Percentiles rank a stretch among this genome's conserved stretches.
Evolutionary conservation across 495 filamentous ascomycete species (phyloP).

Genomic region (Xylaria nigripes): DNA sequence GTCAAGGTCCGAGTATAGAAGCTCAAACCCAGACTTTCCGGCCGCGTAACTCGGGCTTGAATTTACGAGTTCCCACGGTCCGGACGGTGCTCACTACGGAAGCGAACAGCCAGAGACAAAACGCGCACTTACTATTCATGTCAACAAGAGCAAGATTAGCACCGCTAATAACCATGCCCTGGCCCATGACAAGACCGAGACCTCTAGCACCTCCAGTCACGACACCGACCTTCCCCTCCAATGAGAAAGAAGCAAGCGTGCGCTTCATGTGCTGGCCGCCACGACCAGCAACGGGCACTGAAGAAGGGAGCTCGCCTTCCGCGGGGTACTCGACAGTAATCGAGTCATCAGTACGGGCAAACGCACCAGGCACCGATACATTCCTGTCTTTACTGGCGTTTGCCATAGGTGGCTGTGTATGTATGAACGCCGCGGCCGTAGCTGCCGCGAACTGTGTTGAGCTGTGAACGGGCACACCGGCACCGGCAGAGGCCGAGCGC

Average conservation of each 20-base stretch:
- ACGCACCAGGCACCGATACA: slow-evolving; percentile 34
- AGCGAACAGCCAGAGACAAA: background rate
- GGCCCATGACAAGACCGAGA: slow-evolving; percentile 83
- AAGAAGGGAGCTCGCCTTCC: slow-evolving; percentile 57
- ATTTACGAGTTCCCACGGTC: background rate
- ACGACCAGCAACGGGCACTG: slow-evolving; percentile 58
- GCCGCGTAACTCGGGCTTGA: background rate
- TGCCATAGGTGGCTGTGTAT: slow-evolving; percentile 23
- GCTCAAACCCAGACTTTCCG: background rate
- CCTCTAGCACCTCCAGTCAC: slow-evolving; percentile 85
- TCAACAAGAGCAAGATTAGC: slow-evolving; percentile 89
- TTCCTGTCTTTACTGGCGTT: slow-evolving; percentile 25
- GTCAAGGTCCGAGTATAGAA: background rate
- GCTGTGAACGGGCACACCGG: background rate
- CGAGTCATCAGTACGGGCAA: slow-evolving; percentile 69
- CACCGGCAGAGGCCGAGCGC: slow-evolving; percentile 11
- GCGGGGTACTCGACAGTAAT: slow-evolving; percentile 71
- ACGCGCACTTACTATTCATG: slow-evolving; percentile 63
- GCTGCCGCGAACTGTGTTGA: slow-evolving; percentile 9
- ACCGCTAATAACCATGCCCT: slow-evolving; percentile 77
- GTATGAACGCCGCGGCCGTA: slow-evolving; percentile 14
- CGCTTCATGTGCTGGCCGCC: slow-evolving; percentile 49
- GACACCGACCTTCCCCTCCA: slow-evolving; percentile 68
- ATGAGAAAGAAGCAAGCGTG: slow-evolving; percentile 54
- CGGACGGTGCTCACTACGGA: background rate